Conservation (phyloP, 495 filamentous ascomycete genomes). For the Podospora pseudoanserina region DNA sequence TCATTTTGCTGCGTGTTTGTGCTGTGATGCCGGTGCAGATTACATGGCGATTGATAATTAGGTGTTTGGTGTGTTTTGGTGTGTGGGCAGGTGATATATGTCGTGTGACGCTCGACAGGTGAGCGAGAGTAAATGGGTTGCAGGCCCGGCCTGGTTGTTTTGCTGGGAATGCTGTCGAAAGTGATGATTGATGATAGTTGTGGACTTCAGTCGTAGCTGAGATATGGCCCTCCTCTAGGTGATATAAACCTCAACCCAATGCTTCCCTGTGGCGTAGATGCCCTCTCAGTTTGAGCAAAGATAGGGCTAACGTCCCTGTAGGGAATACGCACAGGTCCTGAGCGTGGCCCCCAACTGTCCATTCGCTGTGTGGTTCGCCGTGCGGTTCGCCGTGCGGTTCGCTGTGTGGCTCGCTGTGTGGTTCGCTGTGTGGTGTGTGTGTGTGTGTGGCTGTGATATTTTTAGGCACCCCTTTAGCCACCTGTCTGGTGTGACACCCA, state of each 20-base stretch:
- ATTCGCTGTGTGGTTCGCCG: too few relatives aligned
- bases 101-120: not conserved
- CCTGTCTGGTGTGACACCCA: not conserved
- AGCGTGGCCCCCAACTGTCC: too few relatives aligned
- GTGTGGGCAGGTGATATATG: not conserved
- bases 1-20: slow-evolving; percentile 50
- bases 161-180: not conserved
- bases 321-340: not conserved
- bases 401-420: too few relatives aligned
- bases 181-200: not conserved
- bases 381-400: too few relatives aligned
- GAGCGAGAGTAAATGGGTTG: not conserved
- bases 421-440: too few relatives aligned
- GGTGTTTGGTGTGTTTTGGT: not conserved
- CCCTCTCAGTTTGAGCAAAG: not conserved
- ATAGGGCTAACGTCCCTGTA: not conserved
- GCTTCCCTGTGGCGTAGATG: not conserved
- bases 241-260: not conserved
- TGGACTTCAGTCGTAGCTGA: too few relatives aligned
- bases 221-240: not conserved
- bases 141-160: not conserved
- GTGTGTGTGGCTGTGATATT: not conserved
- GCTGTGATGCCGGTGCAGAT: not conserved
- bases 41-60: not conserved
- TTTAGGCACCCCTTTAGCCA: not conserved